These are phyloP conservation scores for Scheffersomyces segobiensis DNA, from an alignment of 1,139 yeast genomes.

Conservation along the genomic window DNA sequence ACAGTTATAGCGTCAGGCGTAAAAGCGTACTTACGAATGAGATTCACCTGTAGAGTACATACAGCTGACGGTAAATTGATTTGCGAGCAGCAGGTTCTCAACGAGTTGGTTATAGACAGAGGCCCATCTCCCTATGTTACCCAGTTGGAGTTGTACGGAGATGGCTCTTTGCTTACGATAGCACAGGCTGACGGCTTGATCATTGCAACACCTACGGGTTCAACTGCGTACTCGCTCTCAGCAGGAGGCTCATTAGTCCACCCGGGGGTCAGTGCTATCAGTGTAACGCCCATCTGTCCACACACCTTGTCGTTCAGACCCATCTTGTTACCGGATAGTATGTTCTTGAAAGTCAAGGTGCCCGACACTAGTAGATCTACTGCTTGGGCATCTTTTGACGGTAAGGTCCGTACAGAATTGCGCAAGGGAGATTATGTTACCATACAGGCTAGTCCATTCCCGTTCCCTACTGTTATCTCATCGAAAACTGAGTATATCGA, in stretches of 20 bases:
- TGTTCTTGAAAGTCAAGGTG: slow-evolving; percentile 73
- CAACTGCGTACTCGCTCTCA: slow-evolving; percentile 85
- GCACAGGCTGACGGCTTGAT: slow-evolving; percentile 92
- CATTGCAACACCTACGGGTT: slow-evolving; percentile 89
- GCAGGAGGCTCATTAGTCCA: slow-evolving; percentile 92
- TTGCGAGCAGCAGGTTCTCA: slow-evolving; percentile 76
- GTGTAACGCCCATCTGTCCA: slow-evolving; percentile 91
- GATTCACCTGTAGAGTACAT: slow-evolving; percentile 72
- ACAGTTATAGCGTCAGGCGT: slow-evolving; percentile 68
- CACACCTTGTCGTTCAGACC: slow-evolving; percentile 89
- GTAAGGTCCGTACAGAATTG: slow-evolving; percentile 72
- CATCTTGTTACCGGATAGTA: slow-evolving; percentile 80
- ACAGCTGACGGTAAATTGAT: slow-evolving; percentile 57
- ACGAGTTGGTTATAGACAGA: slow-evolving; percentile 81
- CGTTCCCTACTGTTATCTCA: slow-evolving; percentile 82
- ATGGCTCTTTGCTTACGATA: slow-evolving; percentile 73
- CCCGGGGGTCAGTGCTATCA: slow-evolving; percentile 85
- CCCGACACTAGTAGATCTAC: slow-evolving; percentile 69
- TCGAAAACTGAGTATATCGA: slow-evolving; percentile 78
- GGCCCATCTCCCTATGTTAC: slow-evolving; percentile 90
- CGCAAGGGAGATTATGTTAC: slow-evolving; percentile 75
- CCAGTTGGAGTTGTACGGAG: slow-evolving; percentile 79
- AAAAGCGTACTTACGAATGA: slow-evolving; percentile 75
- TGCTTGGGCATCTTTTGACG: slow-evolving; percentile 93
- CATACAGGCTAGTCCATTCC: slow-evolving; percentile 74